Evolutionary conservation across 768 basidiomycete species (phyloP).

Genomic region (Boletus reticulatus): DNA sequence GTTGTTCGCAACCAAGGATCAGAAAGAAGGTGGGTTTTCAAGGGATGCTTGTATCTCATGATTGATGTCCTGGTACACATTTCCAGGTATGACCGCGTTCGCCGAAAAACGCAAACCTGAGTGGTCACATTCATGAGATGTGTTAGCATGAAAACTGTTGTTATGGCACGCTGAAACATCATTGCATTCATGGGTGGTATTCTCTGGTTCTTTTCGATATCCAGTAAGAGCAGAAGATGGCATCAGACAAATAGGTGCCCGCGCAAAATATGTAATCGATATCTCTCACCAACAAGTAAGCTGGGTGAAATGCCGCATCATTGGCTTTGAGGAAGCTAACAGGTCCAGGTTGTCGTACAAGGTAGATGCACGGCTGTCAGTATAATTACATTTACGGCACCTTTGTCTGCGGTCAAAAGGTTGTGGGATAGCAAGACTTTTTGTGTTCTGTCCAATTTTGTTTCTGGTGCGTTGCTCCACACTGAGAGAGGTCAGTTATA

Average conservation of each 20-base stretch:
- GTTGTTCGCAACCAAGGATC: conserved; percentile 90
- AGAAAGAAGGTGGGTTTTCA: conserved; percentile 79
- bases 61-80: conserved; percentile 1
- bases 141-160: background rate
- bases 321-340: too few relatives aligned
- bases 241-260: too few relatives aligned
- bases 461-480: conserved; percentile 36
- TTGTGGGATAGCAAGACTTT: conserved; percentile 30
- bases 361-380: background rate
- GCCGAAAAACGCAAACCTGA: conserved; percentile 88
- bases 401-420: conserved; percentile 24
- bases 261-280: background rate
- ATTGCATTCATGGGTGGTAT: background rate
- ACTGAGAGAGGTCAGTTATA: conserved; percentile 24
- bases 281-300: background rate
- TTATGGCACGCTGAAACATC: background rate
- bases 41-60: background rate
- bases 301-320: too few relatives aligned
- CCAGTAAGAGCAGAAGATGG: background rate
- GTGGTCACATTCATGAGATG: conserved; percentile 57
- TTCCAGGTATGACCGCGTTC: conserved; percentile 89
- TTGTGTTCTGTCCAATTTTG: conserved; percentile 38
- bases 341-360: background rate
- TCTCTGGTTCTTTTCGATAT: background rate
- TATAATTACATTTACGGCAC: background rate